Base-by-base conservation (phyloP, 139 green algal genomes). In the Asterochloris sp. region DNA sequence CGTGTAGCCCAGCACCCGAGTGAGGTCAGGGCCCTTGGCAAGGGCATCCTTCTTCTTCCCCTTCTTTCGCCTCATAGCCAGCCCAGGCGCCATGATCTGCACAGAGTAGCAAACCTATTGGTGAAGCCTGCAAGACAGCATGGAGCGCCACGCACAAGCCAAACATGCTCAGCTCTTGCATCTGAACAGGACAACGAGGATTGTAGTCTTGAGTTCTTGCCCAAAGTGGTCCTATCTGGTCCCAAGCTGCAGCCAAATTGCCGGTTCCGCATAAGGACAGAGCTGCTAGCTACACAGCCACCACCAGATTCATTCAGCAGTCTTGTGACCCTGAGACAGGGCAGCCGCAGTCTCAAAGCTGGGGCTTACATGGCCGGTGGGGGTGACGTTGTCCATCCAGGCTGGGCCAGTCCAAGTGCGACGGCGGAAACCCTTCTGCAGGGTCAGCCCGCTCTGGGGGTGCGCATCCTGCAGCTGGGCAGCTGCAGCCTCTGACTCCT, bases 1-100 rank as follows among this genome's bases (percentile, higher is more conserved):
- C 62, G 86, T 88, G 84, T 92, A 94, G 61, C 91, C 91, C 76
- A 94, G 83, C 79, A 94, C 92, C 83, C 90, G 89, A 14, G 87
- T 85, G 17, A 94, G 84, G 73, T 90, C 89, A 61, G 89, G 89
- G 69, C 79, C 15, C 23, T 66, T 74, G 6, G 19, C 17, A 0
- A 84, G 69, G 29, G 87, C 61, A 0, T 81, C 83, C 89, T 90
- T 91, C 87, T 94, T 93, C 78, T 93, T 94, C 82, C 91, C 89
- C 87, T 93, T 91, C 84, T 91, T 92, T 21, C 87, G 84, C 89
- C 92, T 92, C 77, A 92, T 88, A 79, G 62, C 87, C 23, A 83
- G 79, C 13, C 76, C 24, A 60, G 61, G 64, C 29, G 62, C 47
- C 68, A 84, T 79, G 29, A 79, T 79, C 73, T 84, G 80, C 71